Percentiles rank a stretch among this genome's conserved stretches.
Evolutionary conservation across 2,329 filamentous ascomycete genomes (phyloP).

Genomic region (Berkeleyomyces rouxiae): DNA sequence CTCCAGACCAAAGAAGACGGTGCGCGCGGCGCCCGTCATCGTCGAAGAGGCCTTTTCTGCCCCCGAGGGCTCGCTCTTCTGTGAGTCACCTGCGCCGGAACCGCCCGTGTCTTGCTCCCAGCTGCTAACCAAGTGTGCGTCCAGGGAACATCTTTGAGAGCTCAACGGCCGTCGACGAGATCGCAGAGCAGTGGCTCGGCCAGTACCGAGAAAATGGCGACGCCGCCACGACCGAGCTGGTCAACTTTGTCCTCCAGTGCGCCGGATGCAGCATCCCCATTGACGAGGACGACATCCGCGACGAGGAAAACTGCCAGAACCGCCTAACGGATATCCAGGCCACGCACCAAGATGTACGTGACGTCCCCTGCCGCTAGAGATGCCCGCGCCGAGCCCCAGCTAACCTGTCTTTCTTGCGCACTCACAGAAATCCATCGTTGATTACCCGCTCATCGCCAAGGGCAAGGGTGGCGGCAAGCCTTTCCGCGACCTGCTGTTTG

Average conservation of each 20-base stretch:
- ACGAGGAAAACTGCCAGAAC: conserved; percentile 71
- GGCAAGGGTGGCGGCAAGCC: conserved; percentile 51
- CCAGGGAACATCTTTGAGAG: conserved; percentile 48
- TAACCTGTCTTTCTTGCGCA: not conserved
- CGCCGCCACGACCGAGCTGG: conserved; percentile 41
- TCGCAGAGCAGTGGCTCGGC: conserved; percentile 43
- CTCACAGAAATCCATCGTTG: conserved; percentile 53
- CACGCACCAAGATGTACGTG: conserved; percentile 59
- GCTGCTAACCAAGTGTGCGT: conserved; percentile 1
- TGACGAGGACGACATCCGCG: conserved; percentile 66
- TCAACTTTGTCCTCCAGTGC: conserved; percentile 51
- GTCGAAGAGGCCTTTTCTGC: conserved; percentile 9
- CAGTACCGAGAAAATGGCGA: conserved; percentile 38
- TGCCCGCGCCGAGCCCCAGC: not conserved
- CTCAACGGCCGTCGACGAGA: conserved; percentile 36
- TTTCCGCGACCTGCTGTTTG: conserved; percentile 61
- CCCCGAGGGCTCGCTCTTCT: conserved; percentile 12
- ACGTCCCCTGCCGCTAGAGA: not conserved
- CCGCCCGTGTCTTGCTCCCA: not conserved
- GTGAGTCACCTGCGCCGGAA: conserved; percentile 14
- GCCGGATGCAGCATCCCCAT: conserved; percentile 70
- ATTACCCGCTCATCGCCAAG: conserved; percentile 82
- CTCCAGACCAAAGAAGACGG: conserved; percentile 39
- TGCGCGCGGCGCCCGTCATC: conserved; percentile 30
- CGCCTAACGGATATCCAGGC: conserved; percentile 73